Base-by-base conservation (phyloP, 352 stramenopile genomes). In the Phytophthora lateralis region DNA sequence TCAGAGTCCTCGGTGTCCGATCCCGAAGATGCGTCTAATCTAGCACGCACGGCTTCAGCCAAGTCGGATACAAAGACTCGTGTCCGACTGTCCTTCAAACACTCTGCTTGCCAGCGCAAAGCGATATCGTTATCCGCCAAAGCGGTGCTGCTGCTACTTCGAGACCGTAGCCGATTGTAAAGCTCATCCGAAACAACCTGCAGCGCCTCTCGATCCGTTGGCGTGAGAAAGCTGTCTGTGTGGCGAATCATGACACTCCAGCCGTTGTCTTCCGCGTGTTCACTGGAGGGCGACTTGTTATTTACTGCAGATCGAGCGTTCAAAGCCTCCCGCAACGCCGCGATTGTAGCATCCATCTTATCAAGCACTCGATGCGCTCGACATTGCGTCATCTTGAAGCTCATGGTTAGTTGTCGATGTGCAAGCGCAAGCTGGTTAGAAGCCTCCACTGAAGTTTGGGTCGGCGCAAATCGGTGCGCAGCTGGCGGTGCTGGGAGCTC, bases 351-450 rank as follows among this genome's bases (percentile, higher is more conserved):
- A 39, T 90, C 78, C 68, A 93, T 85, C 17, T 77, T 80, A 46
- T 88, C 76, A 15, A 83, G 49, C 12, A 75, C 75, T 10, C 76
- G 75, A 17, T 86, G 79, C 4, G 80, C 58, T 2, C 84, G 79
- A 32, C 67, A 79, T 57, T 93, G 80, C 3, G 81, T 75, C 45
- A 80, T 73, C 32, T 89, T 89, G 30, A 90, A 73, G 6, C 69
- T 82, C 81, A 93, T 90, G 11, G 78, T 66, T 11, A 93, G 73
- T 55, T 91, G 81, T 6, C 84, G 73, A 35, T 93, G 66, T 15
- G 84, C 84, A 10, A 89, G 56, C 4, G 52, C 58, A 34, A 93
- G 74, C 47, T 93, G 84, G 0, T 85, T 83, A 10, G 78, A 78
- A 5, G 78, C 78, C 60, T 93, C 81, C 14, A 88, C 65, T 3